These are phyloP conservation scores for Trichosporon sp. DNA, from an alignment of 1,284 basidiomycete species.

Conservation along the genomic window DNA sequence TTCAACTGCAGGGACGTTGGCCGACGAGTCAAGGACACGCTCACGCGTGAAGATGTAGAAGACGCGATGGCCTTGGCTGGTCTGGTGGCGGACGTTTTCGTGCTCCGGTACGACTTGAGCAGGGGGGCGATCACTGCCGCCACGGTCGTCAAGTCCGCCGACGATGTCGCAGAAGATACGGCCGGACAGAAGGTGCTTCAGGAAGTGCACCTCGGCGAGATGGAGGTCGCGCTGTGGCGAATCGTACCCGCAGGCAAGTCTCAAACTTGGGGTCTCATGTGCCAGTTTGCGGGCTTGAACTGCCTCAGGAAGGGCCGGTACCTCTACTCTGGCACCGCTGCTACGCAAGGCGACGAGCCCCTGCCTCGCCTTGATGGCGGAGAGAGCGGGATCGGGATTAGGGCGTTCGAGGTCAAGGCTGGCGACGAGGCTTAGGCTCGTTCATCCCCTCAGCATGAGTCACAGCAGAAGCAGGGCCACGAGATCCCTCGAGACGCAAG, in stretches of 20 bases:
- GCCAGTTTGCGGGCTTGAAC: neutral
- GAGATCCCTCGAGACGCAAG: no score
- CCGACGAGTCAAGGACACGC: conserved; percentile 5
- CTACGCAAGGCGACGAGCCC: neutral
- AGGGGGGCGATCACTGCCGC: neutral
- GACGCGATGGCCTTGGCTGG: conserved; percentile 16
- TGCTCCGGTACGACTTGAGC: neutral
- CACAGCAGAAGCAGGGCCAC: no score
- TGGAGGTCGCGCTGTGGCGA: conserved; percentile 8
- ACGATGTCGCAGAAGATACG: neutral
- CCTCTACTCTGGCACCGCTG: neutral
- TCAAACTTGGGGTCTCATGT: neutral
- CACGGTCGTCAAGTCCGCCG: neutral
- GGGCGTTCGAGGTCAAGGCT: neutral
- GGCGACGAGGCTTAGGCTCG: neutral
- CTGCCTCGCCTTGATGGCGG: neutral
- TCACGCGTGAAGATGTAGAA: conserved; percentile 21
- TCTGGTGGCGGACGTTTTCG: neutral
- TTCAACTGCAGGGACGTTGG: conserved; percentile 23
- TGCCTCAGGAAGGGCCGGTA: neutral
- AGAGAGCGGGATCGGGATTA: neutral
- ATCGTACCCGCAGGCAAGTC: neutral
- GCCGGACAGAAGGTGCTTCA: neutral
- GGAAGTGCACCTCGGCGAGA: neutral
- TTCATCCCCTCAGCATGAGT: no score